A percentile compares a stretch with the other conserved stretches of the same genome.
Conservation (phyloP, 495 filamentous ascomycete species). For the Penicillium odoratum region DNA sequence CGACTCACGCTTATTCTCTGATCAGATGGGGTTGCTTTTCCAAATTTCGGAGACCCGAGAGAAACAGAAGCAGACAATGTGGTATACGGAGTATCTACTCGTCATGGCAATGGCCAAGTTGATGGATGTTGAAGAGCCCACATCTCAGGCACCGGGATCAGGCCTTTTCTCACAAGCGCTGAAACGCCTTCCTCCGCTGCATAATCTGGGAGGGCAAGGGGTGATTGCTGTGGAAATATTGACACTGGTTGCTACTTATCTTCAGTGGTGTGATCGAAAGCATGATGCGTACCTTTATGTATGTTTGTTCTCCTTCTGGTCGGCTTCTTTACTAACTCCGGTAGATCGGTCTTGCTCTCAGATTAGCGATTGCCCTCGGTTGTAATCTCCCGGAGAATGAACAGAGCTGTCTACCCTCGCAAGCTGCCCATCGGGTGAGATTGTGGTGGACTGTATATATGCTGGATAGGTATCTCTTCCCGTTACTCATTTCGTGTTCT, state of each 20-base stretch:
- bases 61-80: constrained; percentile 13
- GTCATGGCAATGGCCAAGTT: constrained; percentile 31
- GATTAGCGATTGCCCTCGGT: constrained; percentile 25
- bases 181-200: constrained; percentile 19
- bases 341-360: constrained; percentile 25
- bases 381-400: constrained; percentile 19
- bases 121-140: constrained; percentile 24
- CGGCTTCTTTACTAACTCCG: neutral
- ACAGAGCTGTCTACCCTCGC: constrained; percentile 20
- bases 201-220: constrained; percentile 22
- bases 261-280: constrained; percentile 28
- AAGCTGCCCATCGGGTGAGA: constrained; percentile 20
- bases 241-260: constrained; percentile 24
- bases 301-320: neutral
- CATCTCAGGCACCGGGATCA: constrained; percentile 20
- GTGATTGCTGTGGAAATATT: constrained; percentile 23
- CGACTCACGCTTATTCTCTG: constrained; percentile 23
- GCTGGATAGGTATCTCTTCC: constrained; percentile 18
- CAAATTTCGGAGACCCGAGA: constrained; percentile 12
- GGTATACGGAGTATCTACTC: constrained; percentile 28
- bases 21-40: constrained; percentile 22
- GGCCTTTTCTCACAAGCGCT: constrained; percentile 24
- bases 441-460: constrained; percentile 32
- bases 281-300: constrained; percentile 28
- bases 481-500: neutral